These are phyloP conservation scores for Panellus pusillus DNA, from an alignment of 768 basidiomycete species.

Conservation along the genomic window DNA sequence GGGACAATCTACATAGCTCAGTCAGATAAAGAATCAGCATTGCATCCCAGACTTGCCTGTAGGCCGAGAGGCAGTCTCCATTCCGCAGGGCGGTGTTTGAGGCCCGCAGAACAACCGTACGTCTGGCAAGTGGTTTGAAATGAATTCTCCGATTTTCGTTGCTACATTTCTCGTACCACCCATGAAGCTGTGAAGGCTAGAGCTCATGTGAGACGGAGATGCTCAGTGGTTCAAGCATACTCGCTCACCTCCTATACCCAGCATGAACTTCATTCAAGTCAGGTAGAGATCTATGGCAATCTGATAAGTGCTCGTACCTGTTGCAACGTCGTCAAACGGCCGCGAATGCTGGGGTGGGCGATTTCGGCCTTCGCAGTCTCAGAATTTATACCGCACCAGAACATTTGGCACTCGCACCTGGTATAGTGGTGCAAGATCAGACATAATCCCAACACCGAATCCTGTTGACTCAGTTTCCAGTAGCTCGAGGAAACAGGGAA, in stretches of 20 bases:
- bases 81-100: constrained; percentile 37
- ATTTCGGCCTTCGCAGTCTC: constrained; percentile 44
- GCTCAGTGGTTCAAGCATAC: background rate
- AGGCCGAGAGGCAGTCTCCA: constrained; percentile 54
- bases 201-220: constrained; percentile 7
- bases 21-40: background rate
- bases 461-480: constrained; percentile 18
- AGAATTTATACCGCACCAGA: background rate
- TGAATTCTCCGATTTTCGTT: background rate
- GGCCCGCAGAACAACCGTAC: constrained; percentile 40
- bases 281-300: background rate
- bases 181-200: constrained; percentile 50
- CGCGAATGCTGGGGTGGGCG: constrained; percentile 56
- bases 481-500: background rate
- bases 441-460: constrained; percentile 47
- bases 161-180: constrained; percentile 27
- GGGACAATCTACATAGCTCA: constrained; percentile 35
- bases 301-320: constrained; percentile 28
- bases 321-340: constrained; percentile 52
- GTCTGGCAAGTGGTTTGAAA: constrained; percentile 28
- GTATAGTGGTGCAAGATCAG: constrained; percentile 52
- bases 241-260: constrained; percentile 43
- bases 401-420: constrained; percentile 31
- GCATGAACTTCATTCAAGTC: constrained; percentile 37
- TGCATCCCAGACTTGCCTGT: constrained; percentile 27